Conservation (phyloP, 345 rosid genomes). For the Moringa oleifera region DNA sequence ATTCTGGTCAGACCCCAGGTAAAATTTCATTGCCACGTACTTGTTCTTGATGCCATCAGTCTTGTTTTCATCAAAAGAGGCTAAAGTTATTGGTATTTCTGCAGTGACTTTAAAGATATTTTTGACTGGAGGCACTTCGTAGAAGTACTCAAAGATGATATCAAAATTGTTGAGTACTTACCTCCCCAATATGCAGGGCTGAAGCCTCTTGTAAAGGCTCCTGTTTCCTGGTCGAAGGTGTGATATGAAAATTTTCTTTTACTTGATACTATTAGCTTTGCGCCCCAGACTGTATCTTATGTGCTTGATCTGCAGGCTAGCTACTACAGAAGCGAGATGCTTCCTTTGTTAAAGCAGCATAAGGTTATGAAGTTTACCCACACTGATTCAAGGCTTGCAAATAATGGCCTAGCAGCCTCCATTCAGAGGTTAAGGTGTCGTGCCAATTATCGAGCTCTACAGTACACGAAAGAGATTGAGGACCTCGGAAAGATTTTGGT, state of each 20-base stretch:
- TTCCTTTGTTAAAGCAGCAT: conserved; percentile 55
- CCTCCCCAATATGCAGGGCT: conserved; percentile 43
- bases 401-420: conserved; percentile 73
- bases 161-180: conserved; percentile 76
- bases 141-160: conserved; percentile 58
- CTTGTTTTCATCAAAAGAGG: background rate
- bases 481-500: conserved; percentile 66
- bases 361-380: conserved; percentile 89
- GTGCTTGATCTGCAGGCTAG: conserved; percentile 61
- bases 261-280: background rate
- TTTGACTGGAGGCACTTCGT: conserved; percentile 96
- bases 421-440: conserved; percentile 86
- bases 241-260: conserved; percentile 8
- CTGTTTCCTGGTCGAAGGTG: conserved; percentile 99
- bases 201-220: conserved; percentile 77
- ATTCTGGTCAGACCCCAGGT: conserved; percentile 99
- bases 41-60: background rate
- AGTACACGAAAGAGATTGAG: conserved; percentile 59
- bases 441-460: conserved; percentile 86
- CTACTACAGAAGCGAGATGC: conserved; percentile 78
- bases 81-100: background rate
- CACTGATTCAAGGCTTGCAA: conserved; percentile 86
- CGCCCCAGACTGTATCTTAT: conserved; percentile 15
- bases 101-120: conserved; percentile 91
- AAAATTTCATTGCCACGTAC: background rate